Percentiles rank a stretch among this genome's conserved stretches.
These are phyloP conservation scores for Phytophthora cryptogea DNA, from an alignment of 352 stramenopile genomes.

Conservation along the genomic window DNA sequence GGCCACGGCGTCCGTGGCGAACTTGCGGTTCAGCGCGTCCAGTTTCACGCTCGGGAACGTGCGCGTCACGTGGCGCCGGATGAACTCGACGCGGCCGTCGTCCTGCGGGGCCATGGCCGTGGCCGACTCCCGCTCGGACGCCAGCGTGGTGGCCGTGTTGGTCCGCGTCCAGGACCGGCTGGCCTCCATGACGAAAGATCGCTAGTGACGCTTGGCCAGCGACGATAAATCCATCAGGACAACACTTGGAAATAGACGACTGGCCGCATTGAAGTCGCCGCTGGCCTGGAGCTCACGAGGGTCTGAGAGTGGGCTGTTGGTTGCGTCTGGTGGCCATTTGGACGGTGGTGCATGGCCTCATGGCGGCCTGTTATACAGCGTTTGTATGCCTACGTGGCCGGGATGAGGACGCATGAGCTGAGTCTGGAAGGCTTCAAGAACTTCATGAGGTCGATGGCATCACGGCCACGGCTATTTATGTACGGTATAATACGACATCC, in stretches of 20 bases:
- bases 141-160: constrained; percentile 13
- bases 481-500: not conserved
- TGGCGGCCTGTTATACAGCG: too few species aligned
- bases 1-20: constrained; percentile 67
- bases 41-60: constrained; percentile 70
- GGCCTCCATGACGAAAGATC: constrained; percentile 26
- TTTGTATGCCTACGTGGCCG: too few species aligned
- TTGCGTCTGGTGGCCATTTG: too few species aligned
- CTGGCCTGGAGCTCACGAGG: too few species aligned
- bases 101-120: constrained; percentile 41
- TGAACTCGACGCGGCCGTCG: constrained; percentile 67
- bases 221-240: not conserved
- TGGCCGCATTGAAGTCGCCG: too few species aligned
- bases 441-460: too few species aligned
- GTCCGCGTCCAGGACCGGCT: constrained; percentile 21
- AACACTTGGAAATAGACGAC: not conserved
- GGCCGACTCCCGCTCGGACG: constrained; percentile 5
- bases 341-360: too few species aligned
- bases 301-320: too few species aligned
- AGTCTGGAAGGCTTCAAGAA: too few species aligned
- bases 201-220: not conserved
- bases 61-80: constrained; percentile 60
- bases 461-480: too few species aligned
- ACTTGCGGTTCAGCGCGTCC: constrained; percentile 59
- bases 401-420: too few species aligned